phyloP scores from a whole-genome alignment of 306 rosid species.

The Oxytropis ochrocephala region DNA sequence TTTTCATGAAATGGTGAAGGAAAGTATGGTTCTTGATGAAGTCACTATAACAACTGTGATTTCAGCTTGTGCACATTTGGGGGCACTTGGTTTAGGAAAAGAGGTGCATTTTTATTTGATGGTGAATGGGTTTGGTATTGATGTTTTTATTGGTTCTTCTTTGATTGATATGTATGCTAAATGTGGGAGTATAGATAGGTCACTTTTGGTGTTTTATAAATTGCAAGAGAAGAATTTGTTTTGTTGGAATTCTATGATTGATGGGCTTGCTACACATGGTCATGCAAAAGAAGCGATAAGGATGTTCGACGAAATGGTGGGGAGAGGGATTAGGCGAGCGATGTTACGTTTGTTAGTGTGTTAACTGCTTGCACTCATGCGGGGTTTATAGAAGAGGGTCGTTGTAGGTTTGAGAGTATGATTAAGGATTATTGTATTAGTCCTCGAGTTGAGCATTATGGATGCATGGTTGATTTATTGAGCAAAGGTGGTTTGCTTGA shows the following conservation, averaged over 20 bases:
- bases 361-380: conserved; percentile 75
- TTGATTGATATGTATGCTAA: conserved; percentile 82
- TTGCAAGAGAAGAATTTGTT: conserved; percentile 54
- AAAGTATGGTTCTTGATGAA: conserved; percentile 57
- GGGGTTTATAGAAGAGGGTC: conserved; percentile 67
- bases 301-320: conserved; percentile 60
- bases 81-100: conserved; percentile 70
- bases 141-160: conserved; percentile 75
- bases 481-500: conserved; percentile 73
- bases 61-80: conserved; percentile 80
- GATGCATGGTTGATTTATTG: conserved; percentile 77
- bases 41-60: conserved; percentile 57
- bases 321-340: conserved; percentile 47
- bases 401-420: conserved; percentile 50
- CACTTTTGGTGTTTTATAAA: conserved; percentile 68
- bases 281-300: conserved; percentile 40
- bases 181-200: conserved; percentile 65
- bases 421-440: conserved; percentile 33
- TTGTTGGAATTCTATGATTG: conserved; percentile 79
- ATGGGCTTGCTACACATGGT: conserved; percentile 73
- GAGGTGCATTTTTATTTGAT: conserved; percentile 51
- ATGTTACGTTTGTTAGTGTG: conserved; percentile 60
- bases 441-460: conserved; percentile 66
- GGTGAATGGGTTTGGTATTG: conserved; percentile 50
- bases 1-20: conserved; percentile 43